Evolutionary conservation across 2,329 filamentous ascomycete species (phyloP).

Genomic region (Aspergillus fumigatus): DNA sequence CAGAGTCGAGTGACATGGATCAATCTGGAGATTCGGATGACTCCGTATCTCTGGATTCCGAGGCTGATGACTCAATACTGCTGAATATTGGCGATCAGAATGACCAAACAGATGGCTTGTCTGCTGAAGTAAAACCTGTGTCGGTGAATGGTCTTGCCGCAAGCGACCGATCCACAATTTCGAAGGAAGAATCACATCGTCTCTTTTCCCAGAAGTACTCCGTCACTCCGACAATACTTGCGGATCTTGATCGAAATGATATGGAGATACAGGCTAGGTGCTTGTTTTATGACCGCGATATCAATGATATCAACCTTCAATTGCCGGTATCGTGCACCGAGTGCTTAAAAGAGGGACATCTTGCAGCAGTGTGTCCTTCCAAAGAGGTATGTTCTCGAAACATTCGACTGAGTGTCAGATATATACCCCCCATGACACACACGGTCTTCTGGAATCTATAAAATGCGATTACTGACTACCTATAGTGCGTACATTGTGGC

Average conservation of each 20-base stretch:
- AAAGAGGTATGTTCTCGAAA: constrained; percentile 33
- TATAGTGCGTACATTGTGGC: constrained; percentile 41
- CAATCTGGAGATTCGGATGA: constrained; percentile 28
- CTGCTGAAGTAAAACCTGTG: constrained; percentile 13
- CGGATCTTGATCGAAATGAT: constrained; percentile 36
- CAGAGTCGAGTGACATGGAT: constrained; percentile 8
- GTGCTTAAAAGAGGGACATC: constrained; percentile 41
- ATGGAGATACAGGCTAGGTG: constrained; percentile 38
- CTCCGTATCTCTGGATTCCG: constrained; percentile 28
- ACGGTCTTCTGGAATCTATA: neutral
- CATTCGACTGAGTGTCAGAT: neutral
- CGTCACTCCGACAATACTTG: constrained; percentile 28
- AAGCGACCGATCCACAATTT: constrained; percentile 6
- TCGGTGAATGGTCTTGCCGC: constrained; percentile 1
- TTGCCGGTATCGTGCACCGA: constrained; percentile 40
- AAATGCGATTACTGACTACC: neutral
- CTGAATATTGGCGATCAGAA: constrained; percentile 34
- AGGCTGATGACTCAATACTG: constrained; percentile 40
- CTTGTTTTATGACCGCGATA: constrained; percentile 36
- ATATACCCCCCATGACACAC: neutral
- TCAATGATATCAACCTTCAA: constrained; percentile 37
- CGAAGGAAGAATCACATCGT: constrained; percentile 34
- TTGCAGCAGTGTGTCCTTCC: constrained; percentile 39
- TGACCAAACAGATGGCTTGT: constrained; percentile 8
- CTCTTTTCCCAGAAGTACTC: constrained; percentile 32